Conservation (phyloP, 2,329 filamentous ascomycete genomes). For the Pseudogymnoascus sp. region DNA sequence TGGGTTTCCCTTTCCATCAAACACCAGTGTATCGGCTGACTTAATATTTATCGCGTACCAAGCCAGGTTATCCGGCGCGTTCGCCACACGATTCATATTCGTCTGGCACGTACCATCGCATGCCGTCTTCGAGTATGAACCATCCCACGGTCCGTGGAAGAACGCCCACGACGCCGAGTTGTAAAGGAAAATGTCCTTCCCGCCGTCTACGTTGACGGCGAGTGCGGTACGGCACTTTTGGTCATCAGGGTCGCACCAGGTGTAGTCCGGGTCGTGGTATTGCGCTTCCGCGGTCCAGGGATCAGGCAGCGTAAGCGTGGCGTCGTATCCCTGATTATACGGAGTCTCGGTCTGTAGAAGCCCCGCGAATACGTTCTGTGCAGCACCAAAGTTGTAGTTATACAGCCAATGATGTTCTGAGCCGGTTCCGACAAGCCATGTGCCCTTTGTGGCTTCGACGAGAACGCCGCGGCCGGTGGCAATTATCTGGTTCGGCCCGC, state of each 20-base stretch:
- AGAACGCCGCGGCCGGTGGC: conserved; percentile 40
- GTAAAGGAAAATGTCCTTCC: conserved; percentile 26
- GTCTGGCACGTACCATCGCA: conserved; percentile 11
- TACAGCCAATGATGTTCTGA: conserved; percentile 45
- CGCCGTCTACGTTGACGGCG: conserved; percentile 19
- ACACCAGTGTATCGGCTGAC: not conserved
- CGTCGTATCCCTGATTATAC: conserved; percentile 50
- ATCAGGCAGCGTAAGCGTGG: conserved; percentile 29
- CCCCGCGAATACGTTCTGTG: conserved; percentile 54
- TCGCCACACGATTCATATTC: conserved; percentile 3
- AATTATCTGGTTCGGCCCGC: conserved; percentile 33
- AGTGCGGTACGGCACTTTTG: conserved; percentile 26
- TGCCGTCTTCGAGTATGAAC: not conserved
- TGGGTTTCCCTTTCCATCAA: not conserved
- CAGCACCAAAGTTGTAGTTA: conserved; percentile 43
- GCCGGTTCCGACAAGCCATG: conserved; percentile 45
- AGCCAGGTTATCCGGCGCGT: not conserved
- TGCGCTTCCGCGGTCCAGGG: conserved; percentile 30
- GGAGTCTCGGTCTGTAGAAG: conserved; percentile 63
- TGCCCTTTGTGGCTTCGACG: conserved; percentile 39
- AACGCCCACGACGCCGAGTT: conserved; percentile 31
- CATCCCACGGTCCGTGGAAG: conserved; percentile 23
- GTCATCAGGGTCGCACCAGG: conserved; percentile 23
- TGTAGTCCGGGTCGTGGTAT: conserved; percentile 27
- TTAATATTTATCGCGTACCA: conserved; percentile 13